Evolutionary conservation across 2,329 filamentous ascomycete genomes (phyloP), one percentile per base, ranked within the genome.

Genomic region (Davidsoniella eucalypti): DNA sequence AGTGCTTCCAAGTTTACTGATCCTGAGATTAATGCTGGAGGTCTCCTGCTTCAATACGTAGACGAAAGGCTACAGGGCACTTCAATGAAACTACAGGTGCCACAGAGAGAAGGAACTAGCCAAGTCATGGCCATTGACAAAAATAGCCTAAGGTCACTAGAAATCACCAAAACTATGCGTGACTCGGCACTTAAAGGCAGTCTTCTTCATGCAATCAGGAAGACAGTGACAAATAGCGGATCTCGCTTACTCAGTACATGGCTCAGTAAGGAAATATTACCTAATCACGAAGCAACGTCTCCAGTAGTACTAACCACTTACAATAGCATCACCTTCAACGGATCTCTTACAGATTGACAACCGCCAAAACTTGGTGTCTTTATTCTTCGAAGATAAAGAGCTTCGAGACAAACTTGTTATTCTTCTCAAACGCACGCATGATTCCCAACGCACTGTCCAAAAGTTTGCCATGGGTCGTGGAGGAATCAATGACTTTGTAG

Each of bases 391-490:
- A 1, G 68, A 83, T 52, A 69, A 74, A 17, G 67, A 78, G 39
- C 69, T 95, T 5, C 77, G 84, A 40, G 84, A 94, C 56, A 71
- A 76, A 41, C 67, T 93, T 21, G 67, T 78, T 1, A 62, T 75
- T 14, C 69, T 93, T 2, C 70, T 98, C 2, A 76, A 78, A 54
- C 74, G 78, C 21, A 90, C 81, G 47, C 81, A 87, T 57, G 92
- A 98, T 65, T 87, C 86, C 2, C 82, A 93, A 59, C 83, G 92
- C 1, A 70, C 98, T 2, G 80, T 94, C 1, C 92, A 96, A 60
- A 95, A 92, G 61, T 96, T 98, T 62, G 84, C 90, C 0, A 75
- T 96, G 7, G 88, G 90, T 9, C 78, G 86, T 55, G 92, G 90
- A n/a, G 84, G 94, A 59, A 75, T 90, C 1, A 90, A 96, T 60